These are phyloP conservation scores for Lagenaria siceraria DNA, from an alignment of 306 rosid genomes.

Conservation along the genomic window DNA sequence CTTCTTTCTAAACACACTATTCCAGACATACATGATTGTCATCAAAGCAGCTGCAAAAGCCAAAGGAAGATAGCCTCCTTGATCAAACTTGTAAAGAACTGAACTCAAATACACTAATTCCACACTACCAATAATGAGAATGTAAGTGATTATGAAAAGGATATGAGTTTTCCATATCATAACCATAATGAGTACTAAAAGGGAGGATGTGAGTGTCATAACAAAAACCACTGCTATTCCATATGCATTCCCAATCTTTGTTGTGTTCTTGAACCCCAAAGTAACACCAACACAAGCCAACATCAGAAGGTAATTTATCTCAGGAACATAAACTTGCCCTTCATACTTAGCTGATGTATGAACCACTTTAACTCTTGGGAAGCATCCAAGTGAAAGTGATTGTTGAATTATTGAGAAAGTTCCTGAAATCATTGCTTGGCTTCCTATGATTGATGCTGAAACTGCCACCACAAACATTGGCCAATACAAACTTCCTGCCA, in stretches of 20 bases:
- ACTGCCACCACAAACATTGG: constrained; percentile 13
- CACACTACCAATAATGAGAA: not conserved
- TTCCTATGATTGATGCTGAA: constrained; percentile 10
- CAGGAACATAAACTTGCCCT: constrained; percentile 18
- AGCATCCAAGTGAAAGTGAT: constrained; percentile 13
- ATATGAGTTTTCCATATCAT: constrained; percentile 24
- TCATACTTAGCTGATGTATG: constrained; percentile 6
- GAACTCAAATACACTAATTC: constrained; percentile 13
- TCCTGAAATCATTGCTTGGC: constrained; percentile 14
- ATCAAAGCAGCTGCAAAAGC: constrained; percentile 3
- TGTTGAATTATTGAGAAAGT: constrained; percentile 16
- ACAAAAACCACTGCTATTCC: constrained; percentile 24
- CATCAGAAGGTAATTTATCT: constrained; percentile 10
- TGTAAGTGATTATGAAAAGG: constrained; percentile 5
- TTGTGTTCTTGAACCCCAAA: constrained; percentile 7
- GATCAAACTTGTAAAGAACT: constrained; percentile 19
- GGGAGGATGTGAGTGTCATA: constrained; percentile 14
- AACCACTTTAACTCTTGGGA: constrained; percentile 10
- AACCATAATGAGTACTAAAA: constrained; percentile 17
- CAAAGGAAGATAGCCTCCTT: constrained; percentile 22
- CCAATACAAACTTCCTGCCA: constrained; percentile 10
- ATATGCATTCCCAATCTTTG: constrained; percentile 11
- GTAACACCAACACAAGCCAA: constrained; percentile 10
- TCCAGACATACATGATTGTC: constrained; percentile 17
- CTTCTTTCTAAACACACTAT: constrained; percentile 12